Evolutionary conservation across 352 stramenopile genomes (phyloP), one percentile per base, ranked within the genome.

Genomic region (Thalassiosira exigua): DNA sequence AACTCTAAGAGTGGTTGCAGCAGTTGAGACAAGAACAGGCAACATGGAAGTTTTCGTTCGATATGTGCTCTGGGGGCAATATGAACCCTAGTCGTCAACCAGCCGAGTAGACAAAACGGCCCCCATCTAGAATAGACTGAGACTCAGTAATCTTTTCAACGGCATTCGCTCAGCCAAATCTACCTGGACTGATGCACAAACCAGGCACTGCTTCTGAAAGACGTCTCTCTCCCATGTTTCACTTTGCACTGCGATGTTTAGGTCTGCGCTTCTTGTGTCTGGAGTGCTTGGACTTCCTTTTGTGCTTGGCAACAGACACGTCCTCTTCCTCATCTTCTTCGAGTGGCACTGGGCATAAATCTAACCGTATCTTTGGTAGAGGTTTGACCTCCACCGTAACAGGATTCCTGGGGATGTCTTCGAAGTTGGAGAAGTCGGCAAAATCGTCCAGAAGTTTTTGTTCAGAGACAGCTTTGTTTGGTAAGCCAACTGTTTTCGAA

Each of bases 381-480:
- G 88, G 88, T 56, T 93, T 93, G 1, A 93, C 88, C 79, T 93
- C 84, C 66, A 93, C 89, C 27, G 85, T 88, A 7, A 89, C 75
- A 33, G 82, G 81, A 60, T 79, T 86, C 44, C 67, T 81, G 39
- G 69, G 59, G 24, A 59, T 46, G 51, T 42, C 26, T 30, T 72
- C 58, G 24, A 81, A 65, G 29, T 76, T 72, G 17, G 64, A 62
- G 44, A 83, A 83, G 36, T 79, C 50, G 36, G 60, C 67, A 51
- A 83, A 83, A 14, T 85, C 58, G 56, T 81, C 76, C 19, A 58
- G 36, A 44, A 44, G 36, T 44, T 44, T 14, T 7, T 14, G 36
- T 14, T 44, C 7, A 44, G 36, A 14, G 36, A 14, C 14, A 14
- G 36, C 36, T 44, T 44, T 7, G 7, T 7, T 44, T 44, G 36